phyloP scores from a whole-genome alignment of 139 green algal species.

The Desmodesmus armatus region DNA sequence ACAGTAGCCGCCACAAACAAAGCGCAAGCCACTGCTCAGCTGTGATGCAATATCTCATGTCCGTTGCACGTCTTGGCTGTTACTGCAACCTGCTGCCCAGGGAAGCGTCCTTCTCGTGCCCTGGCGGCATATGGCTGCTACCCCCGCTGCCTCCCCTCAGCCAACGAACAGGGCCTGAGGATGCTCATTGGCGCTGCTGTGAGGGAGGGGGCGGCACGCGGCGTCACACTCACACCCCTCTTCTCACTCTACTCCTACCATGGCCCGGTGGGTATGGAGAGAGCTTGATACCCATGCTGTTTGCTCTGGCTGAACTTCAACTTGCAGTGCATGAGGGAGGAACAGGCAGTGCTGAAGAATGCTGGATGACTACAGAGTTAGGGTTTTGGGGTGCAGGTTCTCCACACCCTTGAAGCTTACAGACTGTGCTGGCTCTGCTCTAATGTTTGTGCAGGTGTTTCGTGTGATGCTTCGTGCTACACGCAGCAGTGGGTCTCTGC shows the following conservation, averaged over 20 bases:
- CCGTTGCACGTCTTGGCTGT: too few relatives aligned
- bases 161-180: constrained; percentile 69
- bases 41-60: background rate
- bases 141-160: constrained; percentile 50
- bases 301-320: too few relatives aligned
- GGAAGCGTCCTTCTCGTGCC: constrained; percentile 52
- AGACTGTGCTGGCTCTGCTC: too few relatives aligned
- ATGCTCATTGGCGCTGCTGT: constrained; percentile 67
- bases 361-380: too few relatives aligned
- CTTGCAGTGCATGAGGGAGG: too few relatives aligned
- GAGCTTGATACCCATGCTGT: too few relatives aligned
- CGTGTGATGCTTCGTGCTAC: constrained; percentile 51
- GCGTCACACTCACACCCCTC: constrained; percentile 55
- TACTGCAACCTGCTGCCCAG: background rate
- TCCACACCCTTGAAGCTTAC: too few relatives aligned
- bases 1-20: too few relatives aligned
- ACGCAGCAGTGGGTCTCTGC: background rate
- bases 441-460: constrained; percentile 55
- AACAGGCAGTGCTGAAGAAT: too few relatives aligned
- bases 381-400: too few relatives aligned
- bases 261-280: constrained; percentile 59
- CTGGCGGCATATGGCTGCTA: constrained; percentile 69
- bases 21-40: too few relatives aligned
- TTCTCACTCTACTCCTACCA: constrained; percentile 70
- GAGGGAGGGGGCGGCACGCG: constrained; percentile 53